Base-by-base conservation (phyloP, 2,329 filamentous ascomycete species). In the Orbilia brochopaga region DNA sequence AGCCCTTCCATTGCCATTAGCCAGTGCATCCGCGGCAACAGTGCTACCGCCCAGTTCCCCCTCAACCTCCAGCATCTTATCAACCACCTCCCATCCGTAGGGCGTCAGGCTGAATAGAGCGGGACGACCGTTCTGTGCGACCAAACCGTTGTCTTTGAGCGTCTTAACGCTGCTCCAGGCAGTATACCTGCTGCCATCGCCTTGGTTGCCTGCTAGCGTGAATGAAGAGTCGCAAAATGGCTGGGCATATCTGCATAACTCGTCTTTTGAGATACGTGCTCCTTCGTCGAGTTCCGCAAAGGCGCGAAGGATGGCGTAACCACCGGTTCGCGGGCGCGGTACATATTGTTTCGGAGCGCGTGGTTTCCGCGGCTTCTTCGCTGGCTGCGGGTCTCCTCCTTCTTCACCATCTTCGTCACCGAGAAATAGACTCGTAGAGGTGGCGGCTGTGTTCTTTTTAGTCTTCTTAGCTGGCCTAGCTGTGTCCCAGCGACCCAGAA, bases 91-190 rank as follows among this genome's bases (percentile, higher is more conserved):
- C 87, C 89, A 90, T 2, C 90, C 90, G 69, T 90, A 88, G 32
- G 92, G 89, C 0, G 90, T 91, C 37, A 94, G 80, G 1, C 83
- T 82, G 77, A 92, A 94, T 74, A 84, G 86, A 69, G 86, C 85
- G 17, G 89, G 90, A 15, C 88, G 83, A 0, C 89, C 88, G 59
- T 86, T 86, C 75, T 90, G 87, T 64, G 87, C 87, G 0, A 92
- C 88, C 2, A 92, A 80, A 65, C 91, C 89, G 77, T 92, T 91
- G 60, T 86, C 83, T 3, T 87, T 75, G 32, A 94, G 80, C 0
- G 88, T 91, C 77, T 90, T 90, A 84, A 93, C 92, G 1, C 90
- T 91, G 76, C 85, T 89, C 90, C 90, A 94, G 0, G 90, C 90
- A 0, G 90, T 93, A 46, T 75, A 75, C 13, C 54, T 58, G 75